phyloP scores from a whole-genome alignment of 2,329 filamentous ascomycete species.

The Aspergillus caelatus region DNA sequence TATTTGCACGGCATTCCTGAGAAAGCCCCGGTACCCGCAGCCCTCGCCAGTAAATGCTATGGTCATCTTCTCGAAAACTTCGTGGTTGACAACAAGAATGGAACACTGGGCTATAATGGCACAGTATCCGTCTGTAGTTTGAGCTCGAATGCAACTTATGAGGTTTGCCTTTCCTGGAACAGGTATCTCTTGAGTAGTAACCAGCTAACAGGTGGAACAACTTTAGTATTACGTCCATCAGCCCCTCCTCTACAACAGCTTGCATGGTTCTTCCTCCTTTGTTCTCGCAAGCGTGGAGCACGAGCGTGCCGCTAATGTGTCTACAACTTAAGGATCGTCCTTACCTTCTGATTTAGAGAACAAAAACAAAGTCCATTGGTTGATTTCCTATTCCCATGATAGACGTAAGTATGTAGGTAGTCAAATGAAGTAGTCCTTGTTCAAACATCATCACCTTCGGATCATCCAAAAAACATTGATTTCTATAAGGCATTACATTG shows the following conservation, averaged over 20 bases:
- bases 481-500: neutral
- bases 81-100: slow-evolving; percentile 51
- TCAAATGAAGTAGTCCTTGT: neutral
- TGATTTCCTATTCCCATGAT: neutral
- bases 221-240: slow-evolving; percentile 30
- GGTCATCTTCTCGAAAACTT: slow-evolving; percentile 48
- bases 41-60: slow-evolving; percentile 49
- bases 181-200: accelerated
- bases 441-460: neutral
- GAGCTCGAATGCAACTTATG: slow-evolving; percentile 53
- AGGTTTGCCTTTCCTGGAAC: slow-evolving; percentile 40
- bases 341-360: neutral
- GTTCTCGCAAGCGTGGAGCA: slow-evolving; percentile 30
- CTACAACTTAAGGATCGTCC: neutral
- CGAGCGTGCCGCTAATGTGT: slow-evolving; percentile 16
- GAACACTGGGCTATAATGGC: slow-evolving; percentile 54
- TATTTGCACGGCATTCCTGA: neutral
- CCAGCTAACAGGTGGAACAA: neutral
- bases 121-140: slow-evolving; percentile 58
- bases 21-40: slow-evolving; percentile 42
- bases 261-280: slow-evolving; percentile 29
- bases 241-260: slow-evolving; percentile 29
- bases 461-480: neutral
- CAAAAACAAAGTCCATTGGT: neutral
- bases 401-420: neutral